Base-by-base conservation (phyloP, 1,284 basidiomycete species). In the Trametes hirsuta region DNA sequence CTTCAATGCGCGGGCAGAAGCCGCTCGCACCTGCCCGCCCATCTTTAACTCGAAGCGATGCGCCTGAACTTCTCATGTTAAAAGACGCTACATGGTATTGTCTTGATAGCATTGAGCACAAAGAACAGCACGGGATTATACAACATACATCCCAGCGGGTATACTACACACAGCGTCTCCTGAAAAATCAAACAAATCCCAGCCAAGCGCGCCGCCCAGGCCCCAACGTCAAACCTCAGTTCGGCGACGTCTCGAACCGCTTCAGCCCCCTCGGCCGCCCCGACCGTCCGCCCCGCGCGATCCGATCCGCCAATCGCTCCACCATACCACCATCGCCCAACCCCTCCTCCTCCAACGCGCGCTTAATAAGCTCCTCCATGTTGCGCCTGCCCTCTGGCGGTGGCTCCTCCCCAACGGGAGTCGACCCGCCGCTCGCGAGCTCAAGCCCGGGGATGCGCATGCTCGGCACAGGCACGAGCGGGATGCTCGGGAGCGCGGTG, bases 361-460 rank as follows among this genome's bases (percentile, higher is more conserved):
- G 83, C 74, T 88, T 86, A 69, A 98, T 95, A 71, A 95, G 80
- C 67, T 86, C 87, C 74, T 98, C 95, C 81, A 96, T 87, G 59
- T 85, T 87, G 65, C 47, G 21, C 46, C 61, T 39, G n/a, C 46
- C 40, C 5, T 56, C 57, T 18, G 15, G 30, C 8, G 18, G 25
- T 6, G 48, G 40, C 14, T 48, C 63, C 58, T 84, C 79, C 66
- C 74, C 63, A 3, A 25, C 39, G 25, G 18, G 12, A 11, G 6
- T 66, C 25, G 63, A 66, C 12, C 58, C 58, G n/a, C 60, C 64
- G 8, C 45, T 51, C 6, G 65, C 66, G 36, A 55, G 58, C 49
- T 44, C 57, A 14, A 87, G 69, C 67, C 78, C 71, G 48, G 72
- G 68, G 41, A 77, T 66, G 10, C 84, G 84, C 85, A 88, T 90